Evolutionary conservation across 352 stramenopile genomes (phyloP), one percentile per base, ranked within the genome.

Genomic region (Globisporangium nagaii): DNA sequence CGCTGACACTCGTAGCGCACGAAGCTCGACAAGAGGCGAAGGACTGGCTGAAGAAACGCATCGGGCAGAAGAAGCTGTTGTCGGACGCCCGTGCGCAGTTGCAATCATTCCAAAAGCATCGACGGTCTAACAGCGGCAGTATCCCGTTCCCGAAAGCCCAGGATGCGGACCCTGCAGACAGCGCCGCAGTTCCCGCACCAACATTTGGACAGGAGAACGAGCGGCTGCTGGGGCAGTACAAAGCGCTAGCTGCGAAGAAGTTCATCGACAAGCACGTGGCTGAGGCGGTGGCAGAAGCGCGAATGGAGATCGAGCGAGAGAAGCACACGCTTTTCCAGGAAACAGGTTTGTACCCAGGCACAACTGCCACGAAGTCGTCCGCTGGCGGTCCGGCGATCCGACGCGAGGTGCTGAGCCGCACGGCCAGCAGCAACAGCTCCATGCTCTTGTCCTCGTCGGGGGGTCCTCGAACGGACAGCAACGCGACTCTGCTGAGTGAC

Each of bases 211-310:
- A 41, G 10, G 64, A 67, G 13, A 65, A 64, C 10, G 63, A 88
- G 46, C 63, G 71, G 13, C 47, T 82, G 22, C 46, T 89, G 5
- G 63, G 80, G 27, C 66, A 79, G 24, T 73, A 73, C 50, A 86
- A 83, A 47, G 66, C 60, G 36, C 37, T 72, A 6, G 76, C 69
- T 0, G 71, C 75, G 1, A 86, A 88, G 54, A 65, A 53, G 12
- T 93, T 93, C 34, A 69, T 93, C 28, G 79, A 93, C 41, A 86
- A 83, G 54, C 79, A 93, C 58, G 75, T 93, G 6, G 75, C 79
- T 2, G 76, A 88, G 17, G 60, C 67, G 4, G 75, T 92, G 4
- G 53, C 63, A 0, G 79, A 90, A 28, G 82, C 79, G 19, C 67
- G 64, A n/a, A 56, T 84, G 25, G 66, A 66, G 27, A 88, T 92